Evolutionary conservation across 1,284 basidiomycete genomes (phyloP), one percentile per base, ranked within the genome.

Genomic region (Stygiomarasmius scandens): DNA sequence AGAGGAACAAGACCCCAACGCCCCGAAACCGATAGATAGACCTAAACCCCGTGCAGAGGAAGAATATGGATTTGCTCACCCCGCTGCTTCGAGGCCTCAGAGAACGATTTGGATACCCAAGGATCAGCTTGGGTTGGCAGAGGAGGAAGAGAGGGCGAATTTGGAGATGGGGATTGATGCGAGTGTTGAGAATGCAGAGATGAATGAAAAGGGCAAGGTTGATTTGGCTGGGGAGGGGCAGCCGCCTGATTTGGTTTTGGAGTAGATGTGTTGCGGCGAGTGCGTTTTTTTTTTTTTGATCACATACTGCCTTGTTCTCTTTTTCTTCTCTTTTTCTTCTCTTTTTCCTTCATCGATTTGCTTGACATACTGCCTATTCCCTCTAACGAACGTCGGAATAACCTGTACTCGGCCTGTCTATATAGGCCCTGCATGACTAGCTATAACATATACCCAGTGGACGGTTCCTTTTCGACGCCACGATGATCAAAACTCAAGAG

Each of bases 21-120:
- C n/a, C 4, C 22, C 23, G n/a, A 52, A 24, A 36, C 52, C 9
- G 49, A 65, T 48, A 20, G 55, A 27, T 52, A 48, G 58, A 56
- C 53, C 51, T 44, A 19, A 36, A 55, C 56, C 41, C 45, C 50
- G 19, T 46, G 72, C 74, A 44, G 71, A 75, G 9, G 76, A 75
- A 2, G 75, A 80, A 38, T 84, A 83, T 61, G 83, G 83, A 44
- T 96, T 95, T 74, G 86, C 89, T 54, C 93, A 94, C 65, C 93
- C 93, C 14, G 92, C 91, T 10, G 78, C 85, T 11, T 85, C 87
- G 52, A 81, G 87, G 52, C 84, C 87, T 45, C 90, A 93, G 72
- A 79, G 85, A 57, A 77, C 84, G 10, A 75, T 97, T 38, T 97
- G 95, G 95, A 72, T 96, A 52, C 91, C 94, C 12, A 69, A 71